Base-by-base conservation (phyloP, 164 flowering plant species). In the Kingdonia uniflora region DNA sequence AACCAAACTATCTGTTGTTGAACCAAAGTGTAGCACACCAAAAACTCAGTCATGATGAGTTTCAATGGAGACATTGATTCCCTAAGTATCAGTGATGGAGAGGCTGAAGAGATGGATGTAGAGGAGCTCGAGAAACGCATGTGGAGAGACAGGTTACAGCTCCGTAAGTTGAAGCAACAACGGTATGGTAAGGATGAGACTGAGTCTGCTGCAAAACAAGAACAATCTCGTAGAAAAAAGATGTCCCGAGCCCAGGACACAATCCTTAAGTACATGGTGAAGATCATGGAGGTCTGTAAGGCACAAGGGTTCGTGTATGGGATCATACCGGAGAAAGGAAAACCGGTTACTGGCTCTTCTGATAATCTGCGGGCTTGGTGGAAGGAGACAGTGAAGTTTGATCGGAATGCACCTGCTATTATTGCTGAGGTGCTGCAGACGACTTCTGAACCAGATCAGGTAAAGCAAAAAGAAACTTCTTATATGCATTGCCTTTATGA, bases 291-390 rank as follows among this genome's bases (percentile, higher is more conserved):
- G 14, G 56, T 35, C 6, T 59, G 56, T 8, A 26, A 42, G 13
- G 62, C 56, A 19, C 56, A 59, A 43, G 62, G 62, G 19, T 51
- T 59, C n/a, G 55, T 59, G 1, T 59, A 59, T 5, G 56, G 62
- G 6, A 59, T 59, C 55, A 51, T 59, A 2, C 50, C 56, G 0
- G 62, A 51, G 42, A 51, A 37, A 16, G 62, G 62, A 16, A 59
- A 51, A 19, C 51, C 62, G 4, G 11, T 59, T n/a, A 26, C 35
- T 0, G 56, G 62, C 10, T 35, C 63, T 1, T 60, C 63, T 0
- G 45, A 60, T n/a, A 60, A 45, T 45, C 17, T 60, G 15, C 29
- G 51, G 26, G 51, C 51, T 17, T 60, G 63, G 51, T 60, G 63
- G 57, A 60, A 60, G 23, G 57, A 60, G 44, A 26, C 23, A 20